Evolutionary conservation across 768 basidiomycete species (phyloP), one percentile per base, ranked within the genome.

Genomic region (Rhodocollybia butyracea): DNA sequence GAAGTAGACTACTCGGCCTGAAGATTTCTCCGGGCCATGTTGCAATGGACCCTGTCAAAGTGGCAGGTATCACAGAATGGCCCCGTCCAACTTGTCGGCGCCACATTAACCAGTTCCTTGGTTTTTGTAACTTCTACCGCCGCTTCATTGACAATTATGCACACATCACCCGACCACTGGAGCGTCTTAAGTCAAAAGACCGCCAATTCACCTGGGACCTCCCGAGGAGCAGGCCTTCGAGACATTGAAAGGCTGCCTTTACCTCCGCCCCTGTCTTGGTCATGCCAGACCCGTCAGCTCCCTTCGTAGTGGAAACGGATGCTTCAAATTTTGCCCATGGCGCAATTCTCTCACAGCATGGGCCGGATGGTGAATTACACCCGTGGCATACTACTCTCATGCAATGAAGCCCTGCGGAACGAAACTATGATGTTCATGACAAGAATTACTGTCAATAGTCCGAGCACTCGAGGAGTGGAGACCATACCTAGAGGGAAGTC

Each of bases 341-440:
- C 1, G 66, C 63, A 0, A 57, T 73, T 2, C 64, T 72, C 0
- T 65, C 65, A 19, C 67, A 72, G 21, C 42, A 7, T 53, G 30
- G 17, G 10, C 8, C 41, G 11, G 10, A 46, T 0, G 30, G 65
- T 46, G 38, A 58, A 7, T 30, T 52, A 0, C 72, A 70, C 15
- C 77, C 78, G 61, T 82, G 2, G 73, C 71, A 0, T 82, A 68
- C 56, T 60, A 65, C 26, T 77, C 72, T 38, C 59, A 43, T 43
- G 67, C 53, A n/a, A 58, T 71, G n/a, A n/a, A 62, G 54, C 21
- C 22, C 62, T 0, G 62, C 73, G 0, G 73, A 84, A 60, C 24
- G 63, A 2, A 83, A 82, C 61, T 82, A 83, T 56, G 65, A 77
- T 12, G 72, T 78, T n/a, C 70, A 80, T 55, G 73, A 84, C 56